Base-by-base conservation (phyloP, 768 basidiomycete species). In the Auricularia cornea region DNA sequence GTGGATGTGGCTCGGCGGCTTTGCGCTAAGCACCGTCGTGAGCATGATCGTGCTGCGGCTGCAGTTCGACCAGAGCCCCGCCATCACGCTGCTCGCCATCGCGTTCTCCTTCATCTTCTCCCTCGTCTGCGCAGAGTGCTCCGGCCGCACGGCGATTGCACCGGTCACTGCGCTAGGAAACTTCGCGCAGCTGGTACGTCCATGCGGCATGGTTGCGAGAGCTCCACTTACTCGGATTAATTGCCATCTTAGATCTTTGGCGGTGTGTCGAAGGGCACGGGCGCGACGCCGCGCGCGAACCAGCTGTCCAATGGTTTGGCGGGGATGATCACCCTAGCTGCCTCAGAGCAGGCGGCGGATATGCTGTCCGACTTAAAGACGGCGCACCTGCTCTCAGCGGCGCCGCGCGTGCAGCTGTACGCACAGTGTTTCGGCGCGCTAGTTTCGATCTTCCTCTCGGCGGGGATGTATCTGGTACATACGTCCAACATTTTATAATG, bases 241-340 rank as follows among this genome's bases (percentile, higher is more conserved):
- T n/a, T n/a, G n/a, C n/a, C n/a, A n/a, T n/a, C n/a, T n/a, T n/a
- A 88, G 63, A 77, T 88, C 64, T 85, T 87, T 66, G 85, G 86
- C 68, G 84, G 85, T 62, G 77, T 85, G 63, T 76, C 76, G 10
- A 85, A 85, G 69, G 82, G 80, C 23, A 67, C 78, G 3, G 67
- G 75, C 31, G 66, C 81, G 48, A 61, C 70, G 1, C 16, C 67
- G 20, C 65, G 68, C 56, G 70, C 77, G n/a, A 78, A 79, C 8
- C 78, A 76, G 66, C 78, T 73, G 26, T 71, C 83, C 68, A 84
- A 84, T 68, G 70, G 84, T 71, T 69, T 79, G 52, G 82, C 80
- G 59, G 84, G 83, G 72, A 76, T 81, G 52, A 73, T 85, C 65
- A 77, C 84, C 30, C 82, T 77, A 59, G 83, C 82, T 35, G 79